Evolutionary conservation across 1,284 basidiomycete genomes (phyloP), one percentile per base, ranked within the genome.

Genomic region (Amylostereum chailletii): DNA sequence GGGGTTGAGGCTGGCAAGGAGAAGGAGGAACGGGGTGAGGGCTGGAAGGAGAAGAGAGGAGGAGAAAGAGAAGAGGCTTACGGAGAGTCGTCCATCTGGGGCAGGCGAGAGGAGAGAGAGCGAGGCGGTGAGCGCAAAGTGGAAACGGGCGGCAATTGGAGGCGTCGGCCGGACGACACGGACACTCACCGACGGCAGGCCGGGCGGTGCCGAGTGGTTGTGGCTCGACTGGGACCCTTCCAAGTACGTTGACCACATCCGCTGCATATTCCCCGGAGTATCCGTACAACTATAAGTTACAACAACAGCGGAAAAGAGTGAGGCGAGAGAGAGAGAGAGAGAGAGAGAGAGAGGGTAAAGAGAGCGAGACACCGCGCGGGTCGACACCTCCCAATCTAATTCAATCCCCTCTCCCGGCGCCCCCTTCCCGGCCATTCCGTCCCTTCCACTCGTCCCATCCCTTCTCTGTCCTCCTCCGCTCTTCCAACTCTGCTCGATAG

Each of bases 201-300:
- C 27, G 7, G 33, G 26, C 11, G 39, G 7, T n/a, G 36, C 19
- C 9, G 41, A 29, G 26, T 42, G 41, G 19, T 29, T 29, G 27
- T 46, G 45, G 9, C 34, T 32, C 31, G 43, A 32, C 32, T 46
- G n/a, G 9, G 30, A 19, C 32, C 29, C 36, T 19, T 55, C 54
- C 30, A 57, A 51, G 46, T 57, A 57, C 8, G 54, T 55, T 6
- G 54, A 55, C 56, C 56, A 57, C 32, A 56, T 53, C 29, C 54
- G 43, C 39, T 57, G 54, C 56, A 57, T 57, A 46, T 41, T 56
- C 46, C 32, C 48, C 52, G 36, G 8, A 11, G 29, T 39, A 42
- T 26, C 19, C 10, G 27, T 42, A 42, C 41, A 42, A 19, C 19
- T 19, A 19, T 19, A 19, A 19, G 19, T 19, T 19, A 19, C 19